Evolutionary conservation across 805 yeast genomes (phyloP), one percentile per base, ranked within the genome.

Genomic region (Metschnikowia matae): DNA sequence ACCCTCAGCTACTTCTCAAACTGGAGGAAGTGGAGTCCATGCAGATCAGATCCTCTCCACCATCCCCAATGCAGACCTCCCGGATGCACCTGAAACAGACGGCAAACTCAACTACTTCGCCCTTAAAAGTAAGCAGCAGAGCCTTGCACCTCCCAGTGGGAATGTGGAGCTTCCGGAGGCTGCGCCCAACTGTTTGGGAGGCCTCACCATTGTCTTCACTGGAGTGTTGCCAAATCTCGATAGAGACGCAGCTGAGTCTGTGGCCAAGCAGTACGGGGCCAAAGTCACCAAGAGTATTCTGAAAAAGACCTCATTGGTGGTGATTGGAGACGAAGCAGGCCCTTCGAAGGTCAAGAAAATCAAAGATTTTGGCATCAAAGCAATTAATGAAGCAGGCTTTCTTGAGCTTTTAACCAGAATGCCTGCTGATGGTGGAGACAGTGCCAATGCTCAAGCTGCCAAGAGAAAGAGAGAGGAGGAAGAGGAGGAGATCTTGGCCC

Each of bases 281-380:
- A 84, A 84, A 59, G 96, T 92, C 15, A 88, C 95, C 4, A 83
- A 88, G 58, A 80, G 96, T 0, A 85, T 92, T 23, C 87, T 94
- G 49, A 82, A 89, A 10, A 88, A 85, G 61, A 94, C 99, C 0
- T 80, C 89, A 21, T 74, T 90, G 42, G 96, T 92, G 2, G 97
- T 94, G 1, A 75, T 94, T 31, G 99, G 99, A 6, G 89, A 79
- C 47, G 97, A 94, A 57, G 98, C 99, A 2, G 99, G 99, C 0
- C 97, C 98, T 2, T 83, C 89, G n/a, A 94, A 94, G 67, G 82
- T 94, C 40, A 81, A 81, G 59, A 88, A 84, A 61, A 92, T 95
- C 56, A 84, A 81, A 59, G 80, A 82, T 47, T 72, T 84, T 55
- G 78, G 80, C 6, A 81, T 89, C 48, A 91, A 91, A 67, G 89